A percentile compares a stretch with the other conserved stretches of the same genome.
These are phyloP conservation scores for Leishmania tarentolae DNA, from an alignment of 208 protist genomes.

Conservation along the genomic window DNA sequence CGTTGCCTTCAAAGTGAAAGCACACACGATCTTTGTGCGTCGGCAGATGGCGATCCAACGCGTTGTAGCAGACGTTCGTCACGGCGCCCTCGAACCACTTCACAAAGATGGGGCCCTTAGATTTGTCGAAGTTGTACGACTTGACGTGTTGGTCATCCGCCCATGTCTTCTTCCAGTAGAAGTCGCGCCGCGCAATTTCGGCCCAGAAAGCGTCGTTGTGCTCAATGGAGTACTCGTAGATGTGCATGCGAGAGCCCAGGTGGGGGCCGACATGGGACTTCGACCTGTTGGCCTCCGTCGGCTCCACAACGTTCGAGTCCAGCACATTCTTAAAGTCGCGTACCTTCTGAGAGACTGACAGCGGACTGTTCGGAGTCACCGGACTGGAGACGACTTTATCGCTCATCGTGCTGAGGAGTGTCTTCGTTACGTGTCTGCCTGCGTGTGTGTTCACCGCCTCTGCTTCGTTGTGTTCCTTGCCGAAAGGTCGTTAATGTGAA, in stretches of 20 bases:
- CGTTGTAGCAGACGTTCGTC: slow-evolving; percentile 92
- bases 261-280: slow-evolving; percentile 49
- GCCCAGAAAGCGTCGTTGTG: slow-evolving; percentile 73
- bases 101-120: slow-evolving; percentile 61
- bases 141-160: slow-evolving; percentile 56
- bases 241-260: slow-evolving; percentile 53
- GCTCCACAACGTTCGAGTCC: slow-evolving; percentile 20
- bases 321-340: slow-evolving; percentile 44
- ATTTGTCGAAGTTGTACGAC: slow-evolving; percentile 81
- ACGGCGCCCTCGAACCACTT: slow-evolving; percentile 86
- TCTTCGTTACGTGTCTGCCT: not conserved
- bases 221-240: slow-evolving; percentile 71
- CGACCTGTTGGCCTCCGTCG: slow-evolving; percentile 22
- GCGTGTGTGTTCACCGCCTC: not conserved
- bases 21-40: slow-evolving; percentile 72
- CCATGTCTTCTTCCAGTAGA: slow-evolving; percentile 76
- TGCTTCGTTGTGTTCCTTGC: not conserved
- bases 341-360: slow-evolving; percentile 22
- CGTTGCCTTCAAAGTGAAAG: slow-evolving; percentile 91
- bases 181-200: slow-evolving; percentile 58
- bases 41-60: slow-evolving; percentile 82
- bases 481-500: no score
- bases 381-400: slow-evolving; percentile 1
- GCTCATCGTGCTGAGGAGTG: slow-evolving; percentile 1
- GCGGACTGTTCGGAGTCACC: slow-evolving; percentile 25